Conservation (phyloP, 2,329 filamentous ascomycete genomes). For the Coniochaeta sp. region DNA sequence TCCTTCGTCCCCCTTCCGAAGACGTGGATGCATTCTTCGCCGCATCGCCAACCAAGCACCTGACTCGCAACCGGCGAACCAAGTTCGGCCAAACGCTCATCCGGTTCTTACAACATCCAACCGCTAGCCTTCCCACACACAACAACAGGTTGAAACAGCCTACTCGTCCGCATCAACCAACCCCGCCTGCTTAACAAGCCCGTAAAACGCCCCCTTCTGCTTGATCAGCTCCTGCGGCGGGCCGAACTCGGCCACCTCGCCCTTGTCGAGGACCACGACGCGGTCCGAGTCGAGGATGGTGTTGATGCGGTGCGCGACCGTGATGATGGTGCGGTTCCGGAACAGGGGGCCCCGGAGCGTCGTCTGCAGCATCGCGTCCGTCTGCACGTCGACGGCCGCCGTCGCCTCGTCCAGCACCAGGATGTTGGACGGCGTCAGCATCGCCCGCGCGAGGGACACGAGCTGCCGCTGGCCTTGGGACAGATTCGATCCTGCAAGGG, state of each 20-base stretch:
- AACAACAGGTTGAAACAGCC: neutral
- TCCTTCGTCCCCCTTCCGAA: neutral
- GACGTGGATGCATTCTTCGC: neutral
- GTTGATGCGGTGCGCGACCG: conserved; percentile 96
- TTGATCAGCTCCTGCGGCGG: conserved; percentile 70
- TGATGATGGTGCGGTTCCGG: conserved; percentile 91
- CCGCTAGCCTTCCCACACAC: neutral
- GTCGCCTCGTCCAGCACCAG: conserved; percentile 96
- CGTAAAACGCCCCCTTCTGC: conserved; percentile 74
- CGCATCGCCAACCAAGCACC: neutral
- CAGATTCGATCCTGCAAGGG: conserved; percentile 70
- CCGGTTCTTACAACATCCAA: neutral
- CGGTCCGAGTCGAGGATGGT: conserved; percentile 86
- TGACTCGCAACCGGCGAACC: neutral
- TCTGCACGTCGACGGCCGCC: conserved; percentile 63
- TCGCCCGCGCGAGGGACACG: conserved; percentile 83
- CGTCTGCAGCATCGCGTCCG: conserved; percentile 57
- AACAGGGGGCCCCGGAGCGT: conserved; percentile 63
- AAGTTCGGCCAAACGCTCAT: too few species aligned
- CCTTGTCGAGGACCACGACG: conserved; percentile 88
- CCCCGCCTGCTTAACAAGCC: conserved; percentile 85
- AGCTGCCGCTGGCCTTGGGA: conserved; percentile 94
- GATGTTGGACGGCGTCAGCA: conserved; percentile 94
- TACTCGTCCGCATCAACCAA: conserved; percentile 29
- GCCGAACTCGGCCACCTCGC: conserved; percentile 87